These are phyloP conservation scores for Sporopachydermia lactativora DNA, from an alignment of 805 yeast genomes.

Conservation along the genomic window DNA sequence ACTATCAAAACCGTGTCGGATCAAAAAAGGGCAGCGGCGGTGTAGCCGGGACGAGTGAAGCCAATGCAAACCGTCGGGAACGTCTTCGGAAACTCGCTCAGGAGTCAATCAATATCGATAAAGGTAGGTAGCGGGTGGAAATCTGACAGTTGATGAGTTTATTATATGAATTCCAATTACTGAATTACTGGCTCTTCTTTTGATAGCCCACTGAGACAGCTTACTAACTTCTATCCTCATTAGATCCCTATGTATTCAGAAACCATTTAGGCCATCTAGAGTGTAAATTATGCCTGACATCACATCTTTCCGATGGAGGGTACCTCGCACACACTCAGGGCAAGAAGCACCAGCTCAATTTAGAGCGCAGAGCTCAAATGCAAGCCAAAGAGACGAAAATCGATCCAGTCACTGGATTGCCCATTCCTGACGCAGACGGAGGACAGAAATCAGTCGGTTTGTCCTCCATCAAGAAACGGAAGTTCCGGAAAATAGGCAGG, in stretches of 20 bases:
- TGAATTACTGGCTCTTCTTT: too few relatives aligned
- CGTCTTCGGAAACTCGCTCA: conserved; percentile 50
- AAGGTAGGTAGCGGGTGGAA: conserved; percentile 30
- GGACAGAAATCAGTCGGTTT: conserved; percentile 11
- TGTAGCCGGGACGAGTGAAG: conserved; percentile 58
- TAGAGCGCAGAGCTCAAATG: conserved; percentile 42
- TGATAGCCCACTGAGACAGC: too few relatives aligned
- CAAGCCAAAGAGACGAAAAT: conserved; percentile 15
- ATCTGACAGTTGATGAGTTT: too few relatives aligned
- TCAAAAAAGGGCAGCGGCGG: conserved; percentile 88
- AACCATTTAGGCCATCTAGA: conserved; percentile 78
- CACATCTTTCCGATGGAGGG: conserved; percentile 68
- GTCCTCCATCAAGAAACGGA: conserved; percentile 30
- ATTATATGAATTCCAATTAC: too few relatives aligned
- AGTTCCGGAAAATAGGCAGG: conserved; percentile 48
- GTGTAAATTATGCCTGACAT: conserved; percentile 72
- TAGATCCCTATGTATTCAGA: conserved; percentile 72
- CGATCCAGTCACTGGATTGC: neutral
- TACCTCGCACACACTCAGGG: conserved; percentile 80
- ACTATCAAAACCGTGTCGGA: conserved; percentile 79
- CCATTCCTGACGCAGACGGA: conserved; percentile 5
- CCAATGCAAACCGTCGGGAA: conserved; percentile 53
- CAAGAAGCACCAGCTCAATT: conserved; percentile 61
- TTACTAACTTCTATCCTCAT: neutral
- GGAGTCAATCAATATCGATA: conserved; percentile 25